These are phyloP conservation scores for Cyberlindnera xishuangbannaensis DNA, from an alignment of 805 yeast species.

Conservation along the genomic window DNA sequence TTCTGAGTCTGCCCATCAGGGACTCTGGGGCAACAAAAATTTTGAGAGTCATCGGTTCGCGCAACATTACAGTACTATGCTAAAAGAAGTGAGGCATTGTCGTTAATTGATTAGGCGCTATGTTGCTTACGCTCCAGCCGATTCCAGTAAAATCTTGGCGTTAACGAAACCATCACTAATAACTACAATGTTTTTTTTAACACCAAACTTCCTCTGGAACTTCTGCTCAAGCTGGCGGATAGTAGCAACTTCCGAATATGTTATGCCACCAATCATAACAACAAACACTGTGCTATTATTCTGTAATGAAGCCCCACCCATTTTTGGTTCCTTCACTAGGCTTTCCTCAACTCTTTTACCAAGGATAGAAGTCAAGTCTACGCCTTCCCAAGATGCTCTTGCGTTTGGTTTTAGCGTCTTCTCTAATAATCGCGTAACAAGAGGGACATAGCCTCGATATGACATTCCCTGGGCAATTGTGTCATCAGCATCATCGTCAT, in stretches of 20 bases:
- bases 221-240: conserved; percentile 53
- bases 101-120: too few relatives aligned
- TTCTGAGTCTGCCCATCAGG: too few relatives aligned
- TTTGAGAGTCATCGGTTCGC: conserved; percentile 1
- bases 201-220: conserved; percentile 27
- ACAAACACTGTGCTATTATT: conserved; percentile 33
- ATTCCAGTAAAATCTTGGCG: conserved; percentile 33
- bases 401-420: conserved; percentile 42
- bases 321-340: conserved; percentile 9
- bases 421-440: conserved; percentile 65
- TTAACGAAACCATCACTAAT: conserved; percentile 43
- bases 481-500: conserved; percentile 13
- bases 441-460: conserved; percentile 79
- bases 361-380: conserved; percentile 30
- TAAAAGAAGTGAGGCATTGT: too few relatives aligned
- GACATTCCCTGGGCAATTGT: conserved; percentile 5
- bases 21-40: too few relatives aligned
- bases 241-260: conserved; percentile 77
- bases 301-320: conserved; percentile 20
- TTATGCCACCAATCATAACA: conserved; percentile 76
- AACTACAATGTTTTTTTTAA: conserved; percentile 36
- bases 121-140: too few relatives aligned
- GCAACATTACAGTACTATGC: too few relatives aligned
- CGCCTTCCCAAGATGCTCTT: conserved; percentile 32
- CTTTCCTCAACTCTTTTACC: conserved; percentile 30